Conservation (phyloP, 2,329 filamentous ascomycete genomes). For the Trichoderma koningii region DNA sequence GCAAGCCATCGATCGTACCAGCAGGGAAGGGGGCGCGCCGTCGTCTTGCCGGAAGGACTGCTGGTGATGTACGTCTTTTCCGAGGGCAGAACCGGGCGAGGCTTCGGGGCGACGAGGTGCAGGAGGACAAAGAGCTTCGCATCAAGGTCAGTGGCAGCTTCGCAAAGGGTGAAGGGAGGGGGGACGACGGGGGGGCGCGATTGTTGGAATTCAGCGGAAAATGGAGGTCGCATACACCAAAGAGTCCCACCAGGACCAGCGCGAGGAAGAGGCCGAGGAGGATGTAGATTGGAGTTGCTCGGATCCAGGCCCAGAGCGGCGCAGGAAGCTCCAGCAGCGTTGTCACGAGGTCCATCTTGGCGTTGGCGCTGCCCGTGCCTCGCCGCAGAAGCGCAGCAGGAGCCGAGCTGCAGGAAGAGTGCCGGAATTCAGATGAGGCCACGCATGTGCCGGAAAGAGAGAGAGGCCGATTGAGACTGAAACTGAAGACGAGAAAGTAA, state of each 20-base stretch:
- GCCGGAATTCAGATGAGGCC: not conserved
- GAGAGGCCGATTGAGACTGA: not conserved
- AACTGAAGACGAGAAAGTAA: conserved; percentile 6
- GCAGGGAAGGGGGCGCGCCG: conserved; percentile 66
- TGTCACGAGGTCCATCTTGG: conserved; percentile 29
- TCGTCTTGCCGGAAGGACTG: conserved; percentile 53
- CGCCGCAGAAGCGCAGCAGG: not conserved
- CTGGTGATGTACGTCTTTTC: conserved; percentile 87
- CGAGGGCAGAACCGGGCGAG: conserved; percentile 69
- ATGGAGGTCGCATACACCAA: conserved; percentile 40
- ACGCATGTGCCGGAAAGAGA: not conserved
- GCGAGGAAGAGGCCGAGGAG: conserved; percentile 42
- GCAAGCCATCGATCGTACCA: conserved; percentile 80
- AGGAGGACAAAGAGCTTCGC: conserved; percentile 63
- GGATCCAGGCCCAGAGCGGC: conserved; percentile 41
- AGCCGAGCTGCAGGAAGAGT: not conserved
- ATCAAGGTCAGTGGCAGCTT: not conserved
- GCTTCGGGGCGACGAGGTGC: conserved; percentile 75
- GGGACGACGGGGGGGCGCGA: not conserved
- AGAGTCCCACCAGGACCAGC: conserved; percentile 40
- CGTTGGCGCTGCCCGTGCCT: conserved; percentile 26
- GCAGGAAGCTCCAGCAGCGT: conserved; percentile 39
- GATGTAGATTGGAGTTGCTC: conserved; percentile 45
- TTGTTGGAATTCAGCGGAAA: not conserved
- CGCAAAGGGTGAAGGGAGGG: conserved; percentile 17